phyloP scores from a whole-genome alignment of 768 basidiomycete genomes.

The Agaricus subrufescens region DNA sequence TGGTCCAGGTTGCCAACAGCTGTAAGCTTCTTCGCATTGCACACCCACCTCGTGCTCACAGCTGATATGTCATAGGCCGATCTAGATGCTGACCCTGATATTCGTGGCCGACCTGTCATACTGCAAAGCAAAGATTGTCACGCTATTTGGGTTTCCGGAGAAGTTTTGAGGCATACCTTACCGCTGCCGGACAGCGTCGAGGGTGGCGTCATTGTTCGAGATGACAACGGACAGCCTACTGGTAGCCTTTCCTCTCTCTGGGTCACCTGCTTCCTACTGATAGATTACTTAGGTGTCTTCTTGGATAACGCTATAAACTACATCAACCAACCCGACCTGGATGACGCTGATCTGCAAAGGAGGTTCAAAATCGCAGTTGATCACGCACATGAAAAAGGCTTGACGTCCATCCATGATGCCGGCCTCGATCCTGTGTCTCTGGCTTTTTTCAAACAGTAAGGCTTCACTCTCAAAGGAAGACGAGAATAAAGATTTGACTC shows the following conservation, averaged over 20 bases:
- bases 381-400: conserved; percentile 65
- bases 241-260: conserved; percentile 36
- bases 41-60: not conserved
- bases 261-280: not conserved
- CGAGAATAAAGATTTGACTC: not conserved
- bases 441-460: conserved; percentile 66
- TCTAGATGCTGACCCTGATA: conserved; percentile 64
- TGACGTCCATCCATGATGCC: conserved; percentile 88
- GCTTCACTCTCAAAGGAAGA: not conserved
- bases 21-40: conserved; percentile 31
- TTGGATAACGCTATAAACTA: conserved; percentile 86
- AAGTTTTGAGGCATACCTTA: conserved; percentile 49
- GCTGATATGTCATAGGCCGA: conserved; percentile 43
- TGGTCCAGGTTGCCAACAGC: conserved; percentile 72
- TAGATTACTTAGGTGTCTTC: conserved; percentile 49
- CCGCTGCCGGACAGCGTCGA: conserved; percentile 68
- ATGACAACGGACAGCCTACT: conserved; percentile 61
- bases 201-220: conserved; percentile 77
- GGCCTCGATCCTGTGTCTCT: conserved; percentile 66
- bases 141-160: conserved; percentile 79
- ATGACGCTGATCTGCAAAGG: conserved; percentile 56
- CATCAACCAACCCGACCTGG: conserved; percentile 57
- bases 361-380: conserved; percentile 58
- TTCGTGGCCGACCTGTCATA: conserved; percentile 66
- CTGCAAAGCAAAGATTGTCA: conserved; percentile 87